Base-by-base conservation (phyloP, 257 asterid genomes). In the Leptodermis oblonga region DNA sequence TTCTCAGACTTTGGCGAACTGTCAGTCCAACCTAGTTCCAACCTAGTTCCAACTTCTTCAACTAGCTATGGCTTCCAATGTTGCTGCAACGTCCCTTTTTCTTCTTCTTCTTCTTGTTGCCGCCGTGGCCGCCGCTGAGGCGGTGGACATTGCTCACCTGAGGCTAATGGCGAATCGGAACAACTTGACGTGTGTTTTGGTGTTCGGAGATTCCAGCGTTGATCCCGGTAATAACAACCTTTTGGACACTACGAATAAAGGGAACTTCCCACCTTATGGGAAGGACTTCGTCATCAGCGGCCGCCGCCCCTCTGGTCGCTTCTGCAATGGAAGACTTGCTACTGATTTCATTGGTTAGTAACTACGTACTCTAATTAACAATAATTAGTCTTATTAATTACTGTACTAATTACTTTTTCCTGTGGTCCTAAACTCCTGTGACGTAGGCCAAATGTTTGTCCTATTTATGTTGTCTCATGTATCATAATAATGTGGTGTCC, bases 121-220 rank as follows among this genome's bases (percentile, higher is more conserved):
- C 31, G 59, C 59, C 13, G 59, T 49, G 23, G 55, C 7, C 56
- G 9, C 59, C 71, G 80, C 73, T 37, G 18, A 46, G 65, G 80
- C 81, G 13, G 49, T 62, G 9, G 73, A 69, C 59, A 28, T 71
- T 39, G 56, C 54, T 33, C 70, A 53, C 52, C 58, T 81, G 37
- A 73, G 87, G 76, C 18, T 20, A 55, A 0, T 23, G 65, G 90
- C 83, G 41, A 79, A 78, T 1, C 68, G 81, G 69, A 67, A 79
- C 5, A 81, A 86, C 43, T 30, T 80, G 73, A 73, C 88, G 23
- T 76, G 83, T 58, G 34, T 85, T 0, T 69, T 86, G 76, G 82
- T 86, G 53, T 78, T 86, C 22, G 92, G 92, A 49, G 92, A 86
- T 68, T 86, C 92, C 1, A 82, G 82, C 68, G 87, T 84, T 4